Base-by-base conservation (phyloP, 1,139 yeast genomes). In the Pichia sp. region DNA sequence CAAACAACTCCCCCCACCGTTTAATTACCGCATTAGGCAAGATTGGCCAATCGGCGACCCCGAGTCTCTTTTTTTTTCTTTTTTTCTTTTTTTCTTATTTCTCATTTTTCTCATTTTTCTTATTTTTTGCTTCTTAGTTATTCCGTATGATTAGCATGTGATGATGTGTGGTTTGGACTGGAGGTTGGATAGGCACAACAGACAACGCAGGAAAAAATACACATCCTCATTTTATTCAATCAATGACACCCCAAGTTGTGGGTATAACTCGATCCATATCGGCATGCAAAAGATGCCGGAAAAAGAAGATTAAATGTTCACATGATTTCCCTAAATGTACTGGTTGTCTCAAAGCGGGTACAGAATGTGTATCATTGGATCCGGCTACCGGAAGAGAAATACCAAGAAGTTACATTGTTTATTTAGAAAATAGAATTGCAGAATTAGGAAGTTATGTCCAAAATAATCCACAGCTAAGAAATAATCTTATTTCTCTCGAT, bases 331-430 rank as follows among this genome's bases (percentile, higher is more conserved):
- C 95, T 1, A 74, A 78, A 40, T 88, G 96, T 57, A 65, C 76
- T 13, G 73, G 76, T 33, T 87, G 96, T 62, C 69, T 67, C 22
- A 78, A 76, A 52, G 80, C 83, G 15, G 75, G 77, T 6, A 80
- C 68, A 3, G 84, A 82, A 15, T 87, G 96, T 62, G 78, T 86
- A 18, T 88, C 94, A 0, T 62, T 85, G 11, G 96, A 88, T 58
- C 87, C 95, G 0, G 87, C 87, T 4, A 84, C 95, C 0, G 95
- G 95, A 0, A 66, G 95, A 43, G 88, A 83, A 50, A 76, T 87
- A 1, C 95, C 96, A 0, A 65, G 96, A 35, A 79, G 88, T 10
- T 87, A 88, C 55, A 76, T 86, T 6, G 72, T 78, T 14, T 82
- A 80, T 52, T 63, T 88, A 43, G 96, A 88, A 56, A 79, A 77